Conservation (phyloP, 345 rosid species). For the Balakata baccata region DNA sequence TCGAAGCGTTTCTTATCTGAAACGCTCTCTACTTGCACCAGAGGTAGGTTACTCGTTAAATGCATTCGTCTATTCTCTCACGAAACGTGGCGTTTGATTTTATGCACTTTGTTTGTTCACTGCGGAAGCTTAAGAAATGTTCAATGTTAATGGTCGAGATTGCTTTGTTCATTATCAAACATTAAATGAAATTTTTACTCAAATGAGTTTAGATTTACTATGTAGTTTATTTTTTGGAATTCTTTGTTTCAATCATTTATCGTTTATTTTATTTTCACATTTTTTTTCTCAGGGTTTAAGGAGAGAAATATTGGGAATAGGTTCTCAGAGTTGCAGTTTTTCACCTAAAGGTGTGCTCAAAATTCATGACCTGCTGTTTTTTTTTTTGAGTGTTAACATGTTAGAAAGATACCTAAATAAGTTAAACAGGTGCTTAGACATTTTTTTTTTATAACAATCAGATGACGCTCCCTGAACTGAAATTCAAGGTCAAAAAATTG, state of each 20-base stretch:
- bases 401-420: conserved; percentile 3
- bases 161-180: neutral
- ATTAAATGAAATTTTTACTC: neutral
- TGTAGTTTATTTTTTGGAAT: neutral
- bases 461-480: neutral
- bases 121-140: conserved; percentile 1
- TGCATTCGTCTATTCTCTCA: conserved; percentile 1
- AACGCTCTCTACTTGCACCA: conserved; percentile 34
- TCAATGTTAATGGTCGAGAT: neutral
- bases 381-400: conserved; percentile 1
- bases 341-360: conserved; percentile 70
- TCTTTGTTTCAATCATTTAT: neutral
- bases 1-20: conserved; percentile 44
- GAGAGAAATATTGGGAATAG: conserved; percentile 43
- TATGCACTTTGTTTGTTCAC: neutral
- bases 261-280: neutral
- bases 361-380: conserved; percentile 6
- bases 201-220: neutral
- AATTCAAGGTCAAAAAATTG: neutral
- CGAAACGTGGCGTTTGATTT: neutral
- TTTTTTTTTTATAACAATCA: neutral
- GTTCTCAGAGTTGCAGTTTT: conserved; percentile 48
- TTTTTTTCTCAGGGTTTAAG: conserved; percentile 41
- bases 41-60: conserved; percentile 31
- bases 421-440: neutral